Percentiles rank a stretch among this genome's conserved stretches.
Evolutionary conservation across 1,284 basidiomycete genomes (phyloP).

Genomic region (Moniliophthora roreri): DNA sequence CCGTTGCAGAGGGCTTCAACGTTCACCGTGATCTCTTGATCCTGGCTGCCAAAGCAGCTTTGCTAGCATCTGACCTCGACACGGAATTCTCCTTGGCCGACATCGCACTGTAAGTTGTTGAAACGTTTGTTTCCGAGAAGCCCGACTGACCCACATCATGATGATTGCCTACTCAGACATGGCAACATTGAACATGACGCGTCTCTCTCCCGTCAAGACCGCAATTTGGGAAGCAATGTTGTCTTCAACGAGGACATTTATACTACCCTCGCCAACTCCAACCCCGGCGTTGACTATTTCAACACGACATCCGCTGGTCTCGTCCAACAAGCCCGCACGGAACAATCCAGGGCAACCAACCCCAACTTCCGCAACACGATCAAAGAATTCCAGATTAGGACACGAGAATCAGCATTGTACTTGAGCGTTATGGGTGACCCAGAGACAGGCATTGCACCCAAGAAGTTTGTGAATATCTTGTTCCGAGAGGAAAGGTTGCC

Average conservation of each 20-base stretch:
- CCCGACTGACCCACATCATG: not conserved
- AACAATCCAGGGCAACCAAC: slow-evolving; percentile 11
- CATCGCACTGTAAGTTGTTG: slow-evolving; percentile 12
- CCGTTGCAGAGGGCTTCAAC: slow-evolving; percentile 19
- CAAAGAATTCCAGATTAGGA: slow-evolving; percentile 17
- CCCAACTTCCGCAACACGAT: slow-evolving; percentile 17
- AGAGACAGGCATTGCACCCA: slow-evolving; percentile 19
- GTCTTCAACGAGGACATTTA: slow-evolving; percentile 22
- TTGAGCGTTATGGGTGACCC: slow-evolving; percentile 21
- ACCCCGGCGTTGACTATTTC: slow-evolving; percentile 21
- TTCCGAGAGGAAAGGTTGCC: slow-evolving; percentile 2
- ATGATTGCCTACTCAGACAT: slow-evolving; percentile 15
- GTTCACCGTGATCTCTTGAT: slow-evolving; percentile 9
- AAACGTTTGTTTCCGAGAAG: not conserved
- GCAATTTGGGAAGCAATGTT: slow-evolving; percentile 16
- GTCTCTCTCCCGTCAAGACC: slow-evolving; percentile 19
- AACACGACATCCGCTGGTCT: slow-evolving; percentile 19
- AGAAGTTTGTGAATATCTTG: slow-evolving; percentile 16
- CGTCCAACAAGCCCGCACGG: slow-evolving; percentile 16
- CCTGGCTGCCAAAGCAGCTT: slow-evolving; percentile 14
- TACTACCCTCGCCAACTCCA: slow-evolving; percentile 18
- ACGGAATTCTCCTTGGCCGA: slow-evolving; percentile 11
- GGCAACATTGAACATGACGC: slow-evolving; percentile 22
- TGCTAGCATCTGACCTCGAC: slow-evolving; percentile 11
- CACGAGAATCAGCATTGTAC: slow-evolving; percentile 18